Percentiles rank a stretch among this genome's conserved stretches.
phyloP scores from a whole-genome alignment of 2,329 filamentous ascomycete species.

The Metarhizium anisopliae region DNA sequence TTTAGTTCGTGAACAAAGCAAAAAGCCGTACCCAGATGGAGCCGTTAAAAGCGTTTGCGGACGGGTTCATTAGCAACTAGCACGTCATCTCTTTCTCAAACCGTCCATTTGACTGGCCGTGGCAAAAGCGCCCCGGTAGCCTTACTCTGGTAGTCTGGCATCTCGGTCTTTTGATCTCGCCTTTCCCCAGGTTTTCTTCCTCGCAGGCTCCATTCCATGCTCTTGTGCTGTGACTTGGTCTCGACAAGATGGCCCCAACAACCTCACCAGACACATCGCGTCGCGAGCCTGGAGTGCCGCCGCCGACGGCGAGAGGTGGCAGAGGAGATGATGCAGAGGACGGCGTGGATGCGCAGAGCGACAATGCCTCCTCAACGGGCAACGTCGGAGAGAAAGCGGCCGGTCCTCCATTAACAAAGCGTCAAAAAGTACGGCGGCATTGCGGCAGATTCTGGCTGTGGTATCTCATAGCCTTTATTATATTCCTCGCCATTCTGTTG shows the following conservation, averaged over 20 bases:
- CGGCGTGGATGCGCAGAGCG: neutral
- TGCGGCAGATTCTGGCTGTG: slow-evolving; percentile 33
- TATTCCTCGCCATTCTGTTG: slow-evolving; percentile 34
- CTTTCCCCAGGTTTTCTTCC: neutral
- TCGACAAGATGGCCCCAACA: neutral
- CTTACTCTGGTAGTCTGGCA: no score
- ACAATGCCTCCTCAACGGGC: slow-evolving; percentile 1
- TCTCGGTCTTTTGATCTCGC: neutral
- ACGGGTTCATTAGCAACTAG: neutral
- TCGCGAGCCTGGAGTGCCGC: neutral
- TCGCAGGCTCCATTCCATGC: neutral
- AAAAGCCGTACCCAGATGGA: neutral
- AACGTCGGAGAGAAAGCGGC: slow-evolving; percentile 6
- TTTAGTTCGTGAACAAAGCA: no score
- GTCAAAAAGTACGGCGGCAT: slow-evolving; percentile 30
- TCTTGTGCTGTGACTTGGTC: neutral
- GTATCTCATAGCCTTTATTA: slow-evolving; percentile 30
- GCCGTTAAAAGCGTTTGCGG: neutral
- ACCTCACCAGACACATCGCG: neutral
- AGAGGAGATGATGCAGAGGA: neutral
- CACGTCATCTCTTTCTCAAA: neutral
- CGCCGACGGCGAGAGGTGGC: neutral
- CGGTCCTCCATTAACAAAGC: slow-evolving; percentile 12
- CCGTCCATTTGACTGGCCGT: neutral
- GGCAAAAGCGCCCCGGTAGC: no score